phyloP scores from a whole-genome alignment of 306 rosid species.

The Prunus armeniaca region DNA sequence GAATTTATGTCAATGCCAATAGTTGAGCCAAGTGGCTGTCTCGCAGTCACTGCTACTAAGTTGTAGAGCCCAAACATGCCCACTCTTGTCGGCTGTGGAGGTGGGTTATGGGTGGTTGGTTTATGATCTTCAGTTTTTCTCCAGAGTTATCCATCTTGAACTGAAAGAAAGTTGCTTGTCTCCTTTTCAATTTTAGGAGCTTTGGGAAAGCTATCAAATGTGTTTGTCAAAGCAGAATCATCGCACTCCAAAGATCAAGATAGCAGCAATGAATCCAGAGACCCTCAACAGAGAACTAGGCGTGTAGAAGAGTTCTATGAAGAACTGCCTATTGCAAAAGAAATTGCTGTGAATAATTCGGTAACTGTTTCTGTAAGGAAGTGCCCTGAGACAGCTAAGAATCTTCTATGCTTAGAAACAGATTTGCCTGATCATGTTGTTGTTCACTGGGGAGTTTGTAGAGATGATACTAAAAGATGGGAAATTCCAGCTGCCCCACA shows the following conservation, averaged over 20 bases:
- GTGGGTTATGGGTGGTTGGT: not conserved
- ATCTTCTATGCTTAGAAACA: conserved; percentile 60
- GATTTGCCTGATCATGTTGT: conserved; percentile 67
- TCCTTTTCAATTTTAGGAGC: conserved; percentile 49
- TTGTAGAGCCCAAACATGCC: conserved; percentile 14
- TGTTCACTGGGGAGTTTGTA: conserved; percentile 95
- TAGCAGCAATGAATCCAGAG: conserved; percentile 36
- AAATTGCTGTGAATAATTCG: conserved; percentile 44
- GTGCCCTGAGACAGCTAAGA: conserved; percentile 59
- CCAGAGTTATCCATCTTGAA: conserved; percentile 26
- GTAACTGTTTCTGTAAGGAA: conserved; percentile 58
- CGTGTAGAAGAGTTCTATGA: conserved; percentile 61
- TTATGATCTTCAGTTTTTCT: conserved; percentile 6
- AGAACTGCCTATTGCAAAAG: conserved; percentile 66
- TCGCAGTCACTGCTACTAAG: conserved; percentile 18
- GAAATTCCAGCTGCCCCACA: conserved; percentile 71
- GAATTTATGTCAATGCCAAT: not conserved
- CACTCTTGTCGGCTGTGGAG: conserved; percentile 7
- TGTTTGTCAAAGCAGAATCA: conserved; percentile 45
- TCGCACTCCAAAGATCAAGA: conserved; percentile 33
- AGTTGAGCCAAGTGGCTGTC: conserved; percentile 2
- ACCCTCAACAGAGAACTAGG: conserved; percentile 33
- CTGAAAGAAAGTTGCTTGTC: conserved; percentile 27
- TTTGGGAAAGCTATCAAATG: conserved; percentile 54
- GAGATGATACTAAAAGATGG: conserved; percentile 72